Conservation (phyloP, 2,329 filamentous ascomycete species). For the Fusarium newnesense region DNA sequence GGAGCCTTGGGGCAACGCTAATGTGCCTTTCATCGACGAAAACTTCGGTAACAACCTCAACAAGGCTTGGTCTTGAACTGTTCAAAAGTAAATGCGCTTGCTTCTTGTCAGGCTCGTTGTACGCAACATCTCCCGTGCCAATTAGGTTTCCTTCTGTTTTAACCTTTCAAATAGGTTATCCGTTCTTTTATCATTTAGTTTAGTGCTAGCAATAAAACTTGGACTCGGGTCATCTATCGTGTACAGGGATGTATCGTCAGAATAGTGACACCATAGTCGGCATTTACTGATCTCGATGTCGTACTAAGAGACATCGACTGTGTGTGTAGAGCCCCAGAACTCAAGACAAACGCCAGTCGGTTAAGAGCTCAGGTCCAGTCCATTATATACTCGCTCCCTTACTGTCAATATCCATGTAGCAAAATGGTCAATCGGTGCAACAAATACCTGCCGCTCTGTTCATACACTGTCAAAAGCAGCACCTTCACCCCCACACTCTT, state of each 20-base stretch:
- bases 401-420: not conserved
- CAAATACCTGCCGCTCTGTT: not conserved
- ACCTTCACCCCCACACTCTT: not conserved
- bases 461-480: not conserved
- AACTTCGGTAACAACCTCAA: slow-evolving; percentile 38
- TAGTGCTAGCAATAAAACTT: no score
- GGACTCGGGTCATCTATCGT: no score
- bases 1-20: slow-evolving; percentile 54
- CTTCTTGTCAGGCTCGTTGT: no score
- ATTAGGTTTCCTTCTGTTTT: no score
- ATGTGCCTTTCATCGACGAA: slow-evolving; percentile 53
- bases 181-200: no score
- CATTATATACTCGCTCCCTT: not conserved
- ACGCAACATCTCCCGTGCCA: no score
- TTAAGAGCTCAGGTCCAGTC: not conserved
- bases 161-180: no score
- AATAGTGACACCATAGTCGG: no score
- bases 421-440: not conserved
- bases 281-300: not conserved
- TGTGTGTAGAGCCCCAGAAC: not conserved
- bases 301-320: not conserved
- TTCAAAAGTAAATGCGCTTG: no score
- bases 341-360: not conserved
- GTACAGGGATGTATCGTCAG: no score
- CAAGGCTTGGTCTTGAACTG: slow-evolving; percentile 17